Evolutionary conservation across 2,329 filamentous ascomycete genomes (phyloP), one percentile per base, ranked within the genome.

Genomic region (Aspergillus sp.): DNA sequence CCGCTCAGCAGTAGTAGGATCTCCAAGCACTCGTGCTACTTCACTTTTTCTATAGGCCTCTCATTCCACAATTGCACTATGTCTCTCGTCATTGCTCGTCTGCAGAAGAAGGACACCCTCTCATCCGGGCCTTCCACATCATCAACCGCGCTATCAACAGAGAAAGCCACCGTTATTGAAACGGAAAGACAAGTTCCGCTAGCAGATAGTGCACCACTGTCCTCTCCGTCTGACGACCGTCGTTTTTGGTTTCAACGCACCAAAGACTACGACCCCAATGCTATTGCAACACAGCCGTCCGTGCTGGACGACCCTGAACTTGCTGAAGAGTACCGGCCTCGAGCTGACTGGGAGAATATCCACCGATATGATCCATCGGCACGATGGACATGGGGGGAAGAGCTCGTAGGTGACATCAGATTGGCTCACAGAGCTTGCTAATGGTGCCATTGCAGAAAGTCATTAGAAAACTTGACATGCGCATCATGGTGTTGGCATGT

Each of bases 371-470:
- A 62, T 29, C 58, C 58, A 10, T 47, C 49, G 9, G 57, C 59
- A 23, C 49, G 58, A 47, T 62, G 59, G 59, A 61, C 58, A 7
- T 59, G 58, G 54, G 53, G 31, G 10, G 59, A 62, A 44, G 59
- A 62, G 47, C 53, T 55, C 25, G 58, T 59, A 19, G 17, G 50
- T 48, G 7, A 19, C 11, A 36, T 38, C 34, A 40, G 11, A 10
- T 49, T n/a, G n/a, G n/a, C n/a, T n/a, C n/a, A n/a, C n/a, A n/a
- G n/a, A n/a, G n/a, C n/a, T n/a, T 10, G 6, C 29, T 50, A 16
- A 81, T 82, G 78, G 83, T 84, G 34, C 14, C 67, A 81, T 38
- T 38, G 10, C 21, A 58, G 56, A 54, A 53, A 46, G 44, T 50
- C 21, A 49, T 57, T 14, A 45, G 29, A 9, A 58, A 60, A 45